Percentiles rank a stretch among this genome's conserved stretches.
These are phyloP conservation scores for Gastrodia elata DNA, from an alignment of 106 monocot species.

Conservation along the genomic window DNA sequence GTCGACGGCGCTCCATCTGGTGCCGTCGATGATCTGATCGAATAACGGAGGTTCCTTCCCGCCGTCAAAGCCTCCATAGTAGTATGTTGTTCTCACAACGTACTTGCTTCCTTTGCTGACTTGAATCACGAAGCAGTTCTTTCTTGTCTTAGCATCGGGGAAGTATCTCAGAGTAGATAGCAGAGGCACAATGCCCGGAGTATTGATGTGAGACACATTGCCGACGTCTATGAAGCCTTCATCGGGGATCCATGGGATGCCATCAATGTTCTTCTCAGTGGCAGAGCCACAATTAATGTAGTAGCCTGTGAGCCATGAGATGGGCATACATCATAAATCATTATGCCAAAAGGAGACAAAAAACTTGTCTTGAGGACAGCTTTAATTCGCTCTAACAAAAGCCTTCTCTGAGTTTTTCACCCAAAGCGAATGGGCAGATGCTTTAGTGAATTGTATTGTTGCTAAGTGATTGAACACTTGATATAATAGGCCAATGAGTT, in stretches of 20 bases:
- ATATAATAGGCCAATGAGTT: too few species aligned
- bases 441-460: too few species aligned
- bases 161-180: conserved; percentile 62
- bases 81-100: conserved; percentile 75
- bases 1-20: conserved; percentile 69
- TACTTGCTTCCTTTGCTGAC: conserved; percentile 42
- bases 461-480: too few species aligned
- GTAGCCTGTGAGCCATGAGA: conserved; percentile 28
- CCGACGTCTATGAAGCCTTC: conserved; percentile 59
- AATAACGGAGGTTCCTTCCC: conserved; percentile 59
- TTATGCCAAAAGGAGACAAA: not conserved
- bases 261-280: conserved; percentile 19
- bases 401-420: too few species aligned
- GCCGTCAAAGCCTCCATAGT: conserved; percentile 81
- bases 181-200: conserved; percentile 28
- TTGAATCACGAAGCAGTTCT: conserved; percentile 72
- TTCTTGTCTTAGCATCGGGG: conserved; percentile 53
- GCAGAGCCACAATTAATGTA: conserved; percentile 63
- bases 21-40: conserved; percentile 77
- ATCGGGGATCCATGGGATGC: conserved; percentile 65
- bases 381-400: too few species aligned
- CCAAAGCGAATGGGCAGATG: too few species aligned
- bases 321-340: not conserved
- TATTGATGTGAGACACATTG: conserved; percentile 30
- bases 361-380: not conserved